phyloP scores from a whole-genome alignment of 768 basidiomycete species.

The Mycena amicta region DNA sequence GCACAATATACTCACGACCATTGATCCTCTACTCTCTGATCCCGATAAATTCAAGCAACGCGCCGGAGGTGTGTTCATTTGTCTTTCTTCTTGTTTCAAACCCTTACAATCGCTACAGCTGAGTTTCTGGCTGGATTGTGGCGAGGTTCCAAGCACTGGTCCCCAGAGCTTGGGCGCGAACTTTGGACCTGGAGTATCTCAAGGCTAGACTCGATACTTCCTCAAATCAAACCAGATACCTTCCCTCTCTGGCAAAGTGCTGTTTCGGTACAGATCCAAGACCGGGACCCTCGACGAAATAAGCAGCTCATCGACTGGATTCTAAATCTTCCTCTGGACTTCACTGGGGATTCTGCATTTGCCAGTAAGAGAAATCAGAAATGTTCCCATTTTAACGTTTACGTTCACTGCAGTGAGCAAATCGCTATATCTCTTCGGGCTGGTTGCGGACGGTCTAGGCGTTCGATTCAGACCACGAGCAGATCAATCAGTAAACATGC shows the following conservation, averaged over 20 bases:
- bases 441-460: constrained; percentile 66
- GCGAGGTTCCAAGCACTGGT: constrained; percentile 89
- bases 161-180: constrained; percentile 46
- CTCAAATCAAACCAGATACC: constrained; percentile 85
- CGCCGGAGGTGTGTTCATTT: constrained; percentile 60
- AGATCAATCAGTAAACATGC: constrained; percentile 68
- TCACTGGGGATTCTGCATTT: constrained; percentile 85
- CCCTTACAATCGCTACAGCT: constrained; percentile 28
- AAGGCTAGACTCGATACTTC: constrained; percentile 64
- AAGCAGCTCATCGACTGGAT: constrained; percentile 78
- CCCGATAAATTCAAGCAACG: constrained; percentile 85
- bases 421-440: constrained; percentile 64
- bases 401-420: constrained; percentile 64
- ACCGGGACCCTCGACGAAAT: constrained; percentile 81
- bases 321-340: constrained; percentile 74
- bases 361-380: constrained; percentile 54
- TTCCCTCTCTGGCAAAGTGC: constrained; percentile 72
- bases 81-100: constrained; percentile 1
- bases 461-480: constrained; percentile 66
- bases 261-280: constrained; percentile 61
- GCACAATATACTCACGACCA: constrained; percentile 51
- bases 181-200: constrained; percentile 76
- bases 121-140: constrained; percentile 71
- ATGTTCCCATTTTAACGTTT: background rate
- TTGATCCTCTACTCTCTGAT: constrained; percentile 66